Evolutionary conservation across 495 filamentous ascomycete genomes (phyloP).

Genomic region (Neurospora sp.): DNA sequence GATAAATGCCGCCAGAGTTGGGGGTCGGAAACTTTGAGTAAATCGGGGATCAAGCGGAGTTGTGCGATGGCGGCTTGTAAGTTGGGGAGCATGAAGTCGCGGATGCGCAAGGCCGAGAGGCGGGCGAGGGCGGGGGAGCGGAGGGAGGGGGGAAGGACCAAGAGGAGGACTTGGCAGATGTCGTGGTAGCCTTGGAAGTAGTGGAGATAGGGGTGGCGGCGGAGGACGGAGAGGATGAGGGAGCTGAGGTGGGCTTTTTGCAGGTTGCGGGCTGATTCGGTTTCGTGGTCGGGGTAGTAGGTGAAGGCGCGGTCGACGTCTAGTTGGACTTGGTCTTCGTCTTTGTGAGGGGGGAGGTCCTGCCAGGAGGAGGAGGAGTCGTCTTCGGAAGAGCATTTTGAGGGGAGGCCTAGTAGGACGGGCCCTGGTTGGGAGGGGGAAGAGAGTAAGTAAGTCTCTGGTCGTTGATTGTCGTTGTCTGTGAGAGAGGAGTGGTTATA

Average conservation of each 20-base stretch:
- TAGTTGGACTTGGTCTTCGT: conserved; percentile 79
- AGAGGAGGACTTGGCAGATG: conserved; percentile 90
- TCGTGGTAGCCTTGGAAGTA: conserved; percentile 99
- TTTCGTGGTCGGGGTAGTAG: conserved; percentile 67
- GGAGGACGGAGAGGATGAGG: conserved; percentile 66
- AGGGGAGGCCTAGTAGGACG: conserved; percentile 54
- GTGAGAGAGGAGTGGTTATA: no score
- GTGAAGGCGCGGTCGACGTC: conserved; percentile 96
- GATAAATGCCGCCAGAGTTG: conserved; percentile 62
- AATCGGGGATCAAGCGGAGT: conserved; percentile 71
- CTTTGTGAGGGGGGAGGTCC: conserved; percentile 55
- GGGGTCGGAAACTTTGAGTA: conserved; percentile 60
- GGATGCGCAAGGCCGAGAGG: conserved; percentile 78
- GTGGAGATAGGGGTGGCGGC: conserved; percentile 73
- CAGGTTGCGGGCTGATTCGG: conserved; percentile 47
- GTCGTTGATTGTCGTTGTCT: no score
- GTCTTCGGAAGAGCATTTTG: conserved; percentile 4
- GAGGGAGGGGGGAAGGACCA: conserved; percentile 56
- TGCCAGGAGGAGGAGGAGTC: conserved; percentile 34
- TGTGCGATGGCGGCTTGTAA: conserved; percentile 74
- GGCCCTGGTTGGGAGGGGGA: conserved; percentile 49
- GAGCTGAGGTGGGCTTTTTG: conserved; percentile 64
- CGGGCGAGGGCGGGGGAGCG: conserved; percentile 51
- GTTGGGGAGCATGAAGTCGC: conserved; percentile 94
- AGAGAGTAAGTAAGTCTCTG: conserved; percentile 1